A percentile compares a stretch with the other conserved stretches of the same genome.
These are phyloP conservation scores for Aspergillus sp. DNA, from an alignment of 2,329 filamentous ascomycete genomes.

Conservation along the genomic window DNA sequence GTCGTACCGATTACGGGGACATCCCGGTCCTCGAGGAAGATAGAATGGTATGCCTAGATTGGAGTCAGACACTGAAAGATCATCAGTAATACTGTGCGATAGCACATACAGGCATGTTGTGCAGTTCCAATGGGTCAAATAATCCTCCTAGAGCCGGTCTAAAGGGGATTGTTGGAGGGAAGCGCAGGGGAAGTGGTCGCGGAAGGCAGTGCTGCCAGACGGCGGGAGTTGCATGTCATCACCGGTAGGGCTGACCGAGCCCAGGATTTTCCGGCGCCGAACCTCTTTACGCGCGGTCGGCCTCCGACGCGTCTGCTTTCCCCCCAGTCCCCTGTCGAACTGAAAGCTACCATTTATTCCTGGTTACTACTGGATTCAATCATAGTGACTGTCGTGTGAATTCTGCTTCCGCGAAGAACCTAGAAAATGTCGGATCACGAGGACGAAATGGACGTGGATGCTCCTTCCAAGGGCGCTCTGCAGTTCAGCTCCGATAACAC, in stretches of 20 bases:
- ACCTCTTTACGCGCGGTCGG: constrained; percentile 40
- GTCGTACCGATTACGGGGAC: constrained; percentile 62
- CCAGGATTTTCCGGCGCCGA: constrained; percentile 41
- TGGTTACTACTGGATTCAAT: background rate
- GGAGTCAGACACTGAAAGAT: constrained; percentile 8
- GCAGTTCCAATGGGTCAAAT: constrained; percentile 2
- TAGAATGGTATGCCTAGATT: constrained; percentile 88
- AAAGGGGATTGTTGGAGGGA: constrained; percentile 14
- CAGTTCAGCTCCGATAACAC: constrained; percentile 73
- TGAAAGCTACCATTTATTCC: background rate
- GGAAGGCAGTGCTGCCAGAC: constrained; percentile 16
- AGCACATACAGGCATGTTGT: constrained; percentile 49
- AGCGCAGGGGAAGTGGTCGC: constrained; percentile 8
- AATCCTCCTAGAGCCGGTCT: constrained; percentile 22
- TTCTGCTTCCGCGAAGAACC: background rate
- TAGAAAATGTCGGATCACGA: constrained; percentile 54
- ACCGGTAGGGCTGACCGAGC: constrained; percentile 16
- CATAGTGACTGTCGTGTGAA: background rate
- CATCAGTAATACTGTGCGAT: background rate
- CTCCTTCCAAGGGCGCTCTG: constrained; percentile 49
- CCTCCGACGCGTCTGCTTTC: constrained; percentile 30
- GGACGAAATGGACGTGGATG: constrained; percentile 71
- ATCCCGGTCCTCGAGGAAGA: constrained; percentile 81
- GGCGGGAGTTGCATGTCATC: constrained; percentile 29
- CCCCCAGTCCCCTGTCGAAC: background rate